A percentile compares a stretch with the other conserved stretches of the same genome.
Evolutionary conservation across 2,329 filamentous ascomycete genomes (phyloP).

Genomic region (Myriosclerotinia scirpicola): DNA sequence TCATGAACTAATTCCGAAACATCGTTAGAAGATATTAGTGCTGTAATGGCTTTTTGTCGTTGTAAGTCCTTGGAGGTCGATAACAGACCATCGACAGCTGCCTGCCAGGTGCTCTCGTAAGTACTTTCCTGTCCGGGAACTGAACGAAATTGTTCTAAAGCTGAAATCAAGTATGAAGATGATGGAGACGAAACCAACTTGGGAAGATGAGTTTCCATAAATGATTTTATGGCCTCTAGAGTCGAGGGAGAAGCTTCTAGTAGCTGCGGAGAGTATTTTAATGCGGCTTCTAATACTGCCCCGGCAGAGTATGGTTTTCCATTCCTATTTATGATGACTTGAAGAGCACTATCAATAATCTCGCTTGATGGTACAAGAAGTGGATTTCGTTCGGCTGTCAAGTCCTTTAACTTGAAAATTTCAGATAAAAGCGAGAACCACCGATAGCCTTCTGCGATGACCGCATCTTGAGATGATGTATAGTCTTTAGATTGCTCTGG

Average conservation of each 20-base stretch:
- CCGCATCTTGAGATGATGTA: constrained; percentile 64
- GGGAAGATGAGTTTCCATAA: constrained; percentile 57
- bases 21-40: constrained; percentile 50
- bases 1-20: constrained; percentile 44
- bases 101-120: constrained; percentile 34
- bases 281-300: constrained; percentile 53
- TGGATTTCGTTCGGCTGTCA: constrained; percentile 29
- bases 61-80: constrained; percentile 35
- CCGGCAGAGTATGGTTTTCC: constrained; percentile 68
- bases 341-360: constrained; percentile 44
- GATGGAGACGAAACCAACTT: constrained; percentile 68
- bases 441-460: constrained; percentile 65
- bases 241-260: constrained; percentile 47
- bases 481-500: constrained; percentile 82
- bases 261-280: constrained; percentile 47
- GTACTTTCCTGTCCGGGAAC: constrained; percentile 42
- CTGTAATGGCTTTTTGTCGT: constrained; percentile 44
- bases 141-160: constrained; percentile 57
- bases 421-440: constrained; percentile 55
- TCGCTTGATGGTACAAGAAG: constrained; percentile 28
- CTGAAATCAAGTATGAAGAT: constrained; percentile 62
- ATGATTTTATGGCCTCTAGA: constrained; percentile 47
- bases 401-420: constrained; percentile 39
- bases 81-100: constrained; percentile 48
- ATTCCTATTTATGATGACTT: constrained; percentile 53